These are phyloP conservation scores for Trypanosoma boissoni DNA, from an alignment of 208 protist genomes.

Conservation along the genomic window DNA sequence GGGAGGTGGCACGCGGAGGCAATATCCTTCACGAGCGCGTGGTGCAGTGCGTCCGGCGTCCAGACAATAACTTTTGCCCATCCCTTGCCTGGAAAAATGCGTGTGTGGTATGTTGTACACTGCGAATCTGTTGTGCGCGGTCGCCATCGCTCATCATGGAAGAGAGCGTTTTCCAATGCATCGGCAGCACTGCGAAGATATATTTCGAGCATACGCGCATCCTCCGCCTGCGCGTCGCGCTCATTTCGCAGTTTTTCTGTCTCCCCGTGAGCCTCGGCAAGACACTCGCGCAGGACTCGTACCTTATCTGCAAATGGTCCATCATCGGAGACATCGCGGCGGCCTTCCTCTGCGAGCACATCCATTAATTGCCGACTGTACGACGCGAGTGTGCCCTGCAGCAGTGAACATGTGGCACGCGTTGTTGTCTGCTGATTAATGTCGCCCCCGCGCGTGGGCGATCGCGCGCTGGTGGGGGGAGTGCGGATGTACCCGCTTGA, in stretches of 20 bases:
- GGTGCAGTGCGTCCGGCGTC: constrained; percentile 20
- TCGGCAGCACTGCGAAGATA: constrained; percentile 26
- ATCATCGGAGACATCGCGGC: not conserved
- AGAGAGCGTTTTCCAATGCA: constrained; percentile 26
- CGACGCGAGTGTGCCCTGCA: too few relatives aligned
- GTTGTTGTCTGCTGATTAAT: too few relatives aligned
- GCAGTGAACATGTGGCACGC: too few relatives aligned
- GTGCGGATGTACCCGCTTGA: not conserved
- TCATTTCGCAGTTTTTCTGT: constrained; percentile 11
- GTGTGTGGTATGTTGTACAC: constrained; percentile 24
- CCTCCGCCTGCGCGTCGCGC: constrained; percentile 22
- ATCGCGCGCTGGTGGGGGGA: not conserved
- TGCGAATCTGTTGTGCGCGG: constrained; percentile 23
- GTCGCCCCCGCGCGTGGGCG: too few relatives aligned
- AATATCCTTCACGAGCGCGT: constrained; percentile 27
- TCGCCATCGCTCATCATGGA: constrained; percentile 36
- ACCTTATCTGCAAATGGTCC: not conserved
- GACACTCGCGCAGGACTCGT: not conserved
- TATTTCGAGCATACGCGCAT: constrained; percentile 28
- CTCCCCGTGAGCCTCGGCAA: not conserved
- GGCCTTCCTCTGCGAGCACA: constrained; percentile 16
- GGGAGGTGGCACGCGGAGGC: constrained; percentile 27
- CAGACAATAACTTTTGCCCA: constrained; percentile 20
- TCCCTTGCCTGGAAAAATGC: constrained; percentile 17
- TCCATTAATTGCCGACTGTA: constrained; percentile 2